A percentile compares a stretch with the other conserved stretches of the same genome.
Evolutionary conservation across 2,329 filamentous ascomycete species (phyloP).

Genomic region (Sarocladium brachiariae): DNA sequence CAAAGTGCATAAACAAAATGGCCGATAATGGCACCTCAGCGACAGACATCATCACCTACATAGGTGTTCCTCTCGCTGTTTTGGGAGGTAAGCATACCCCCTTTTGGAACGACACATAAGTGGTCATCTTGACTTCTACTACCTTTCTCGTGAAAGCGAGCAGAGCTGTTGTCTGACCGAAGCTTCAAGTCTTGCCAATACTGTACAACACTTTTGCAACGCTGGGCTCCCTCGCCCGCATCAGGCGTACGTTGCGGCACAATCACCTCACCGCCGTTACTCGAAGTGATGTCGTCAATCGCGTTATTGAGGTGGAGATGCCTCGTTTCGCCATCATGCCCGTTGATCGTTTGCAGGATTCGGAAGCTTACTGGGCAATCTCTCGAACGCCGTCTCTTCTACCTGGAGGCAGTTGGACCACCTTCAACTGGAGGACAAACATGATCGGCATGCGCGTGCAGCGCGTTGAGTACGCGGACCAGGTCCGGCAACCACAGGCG

Average conservation of each 20-base stretch:
- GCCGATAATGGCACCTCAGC: constrained; percentile 28
- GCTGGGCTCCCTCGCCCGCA: constrained; percentile 51
- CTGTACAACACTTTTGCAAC: constrained; percentile 58
- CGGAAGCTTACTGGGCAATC: constrained; percentile 52
- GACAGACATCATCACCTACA: constrained; percentile 47
- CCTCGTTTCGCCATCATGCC: constrained; percentile 58
- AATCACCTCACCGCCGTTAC: constrained; percentile 54
- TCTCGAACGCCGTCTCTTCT: constrained; percentile 44
- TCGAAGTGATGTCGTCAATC: constrained; percentile 57
- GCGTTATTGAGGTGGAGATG: constrained; percentile 59
- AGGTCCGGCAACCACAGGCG: constrained; percentile 46
- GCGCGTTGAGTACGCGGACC: constrained; percentile 55
- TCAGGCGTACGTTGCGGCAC: constrained; percentile 50
- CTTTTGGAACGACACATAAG: no score
- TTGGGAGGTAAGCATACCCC: constrained; percentile 36
- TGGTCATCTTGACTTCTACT: no score
- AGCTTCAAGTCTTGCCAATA: constrained; percentile 53
- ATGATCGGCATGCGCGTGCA: constrained; percentile 56
- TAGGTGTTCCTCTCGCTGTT: constrained; percentile 51
- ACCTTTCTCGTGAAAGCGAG: no score
- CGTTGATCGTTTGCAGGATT: constrained; percentile 45
- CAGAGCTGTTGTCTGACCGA: no score
- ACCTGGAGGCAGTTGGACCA: constrained; percentile 57
- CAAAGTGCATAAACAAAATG: no score
- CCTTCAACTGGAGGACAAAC: constrained; percentile 59